Evolutionary conservation across 2,329 filamentous ascomycete species (phyloP), one percentile per base, ranked within the genome.

Genomic region (Apiospora aurea): DNA sequence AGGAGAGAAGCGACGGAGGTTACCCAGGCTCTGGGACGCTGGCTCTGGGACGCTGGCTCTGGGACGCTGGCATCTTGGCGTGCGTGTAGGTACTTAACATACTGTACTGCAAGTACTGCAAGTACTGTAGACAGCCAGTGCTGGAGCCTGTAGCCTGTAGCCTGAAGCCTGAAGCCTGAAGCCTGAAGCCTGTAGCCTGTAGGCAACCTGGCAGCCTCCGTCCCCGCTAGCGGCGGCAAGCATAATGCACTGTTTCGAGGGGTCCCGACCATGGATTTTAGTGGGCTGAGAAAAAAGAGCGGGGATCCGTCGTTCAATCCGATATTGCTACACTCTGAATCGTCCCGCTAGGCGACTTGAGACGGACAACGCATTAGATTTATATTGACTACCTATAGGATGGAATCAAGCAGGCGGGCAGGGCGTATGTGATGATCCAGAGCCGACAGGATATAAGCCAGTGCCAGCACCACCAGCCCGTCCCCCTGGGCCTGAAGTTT

Each of bases 201-300:
- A n/a, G 21, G 21, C 46, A 43, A 43, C 41, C 38, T 41, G 46
- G 46, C 46, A 47, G 21, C 46, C 46, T 49, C 46, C 46, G 34
- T 38, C 18, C 57, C 57, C 57, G 57, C 57, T 64, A 64, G 57
- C 57, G 34, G 57, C 57, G 57, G 57, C 57, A 64, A 41, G 57
- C 49, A 51, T 51, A 1, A 26, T 51, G 49, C 49, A 26, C 46
- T 49, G 46, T 49, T 49, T 49, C 46, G 46, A 49, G 21, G 26
- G 51, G 26, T 3, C 53, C 53, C 24, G 10, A 21, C 53, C 18
- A 61, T 29, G 53, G 29, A 41, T 64, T 64, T 64, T 64, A 64
- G 57, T 64, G 57, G 57, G 18, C 34, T 64, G 34, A 6, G 21
- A n/a, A 11, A 24, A 24, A 41, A 64, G 18, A 64, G 57, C 57